phyloP scores from a whole-genome alignment of 2,329 filamentous ascomycete genomes.

The Xylaria polymorpha region DNA sequence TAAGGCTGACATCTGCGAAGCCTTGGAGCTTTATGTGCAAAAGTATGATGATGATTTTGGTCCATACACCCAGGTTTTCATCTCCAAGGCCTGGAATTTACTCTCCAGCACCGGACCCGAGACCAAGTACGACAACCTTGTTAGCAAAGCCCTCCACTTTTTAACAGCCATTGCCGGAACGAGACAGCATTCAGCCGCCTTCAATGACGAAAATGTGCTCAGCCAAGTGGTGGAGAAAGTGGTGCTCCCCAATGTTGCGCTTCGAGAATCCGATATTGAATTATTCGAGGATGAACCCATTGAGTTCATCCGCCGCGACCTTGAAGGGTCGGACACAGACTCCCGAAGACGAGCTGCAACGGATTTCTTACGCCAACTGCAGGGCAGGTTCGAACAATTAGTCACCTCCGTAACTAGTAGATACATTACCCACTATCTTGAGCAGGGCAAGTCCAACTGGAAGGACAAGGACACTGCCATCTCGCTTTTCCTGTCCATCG shows the following conservation, averaged over 20 bases:
- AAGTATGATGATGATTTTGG: slow-evolving; percentile 98
- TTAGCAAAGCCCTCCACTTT: slow-evolving; percentile 95
- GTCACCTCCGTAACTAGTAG: slow-evolving; percentile 89
- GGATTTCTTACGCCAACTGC: slow-evolving; percentile 89
- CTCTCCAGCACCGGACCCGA: slow-evolving; percentile 87
- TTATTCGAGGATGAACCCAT: slow-evolving; percentile 99
- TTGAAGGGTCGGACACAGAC: slow-evolving; percentile 96
- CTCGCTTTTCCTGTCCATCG: slow-evolving; percentile 94
- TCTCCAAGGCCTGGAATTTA: slow-evolving; percentile 89
- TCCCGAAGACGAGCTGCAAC: slow-evolving; percentile 92
- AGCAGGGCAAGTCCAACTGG: slow-evolving; percentile 86
- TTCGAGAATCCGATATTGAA: slow-evolving; percentile 94
- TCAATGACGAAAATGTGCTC: slow-evolving; percentile 84
- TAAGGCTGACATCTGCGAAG: slow-evolving; percentile 94
- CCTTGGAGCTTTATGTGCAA: slow-evolving; percentile 86
- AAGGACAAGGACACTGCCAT: slow-evolving; percentile 98
- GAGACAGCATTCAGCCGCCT: slow-evolving; percentile 80
- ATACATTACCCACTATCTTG: slow-evolving; percentile 88
- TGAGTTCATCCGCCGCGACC: slow-evolving; percentile 93
- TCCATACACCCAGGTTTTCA: slow-evolving; percentile 81
- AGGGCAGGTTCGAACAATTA: slow-evolving; percentile 85
- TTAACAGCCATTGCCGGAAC: slow-evolving; percentile 88
- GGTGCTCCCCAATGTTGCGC: slow-evolving; percentile 88
- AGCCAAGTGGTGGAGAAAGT: slow-evolving; percentile 95
- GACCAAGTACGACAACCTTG: slow-evolving; percentile 92